Evolutionary conservation across 768 basidiomycete genomes (phyloP).

Genomic region (Suillus subalutaceus): DNA sequence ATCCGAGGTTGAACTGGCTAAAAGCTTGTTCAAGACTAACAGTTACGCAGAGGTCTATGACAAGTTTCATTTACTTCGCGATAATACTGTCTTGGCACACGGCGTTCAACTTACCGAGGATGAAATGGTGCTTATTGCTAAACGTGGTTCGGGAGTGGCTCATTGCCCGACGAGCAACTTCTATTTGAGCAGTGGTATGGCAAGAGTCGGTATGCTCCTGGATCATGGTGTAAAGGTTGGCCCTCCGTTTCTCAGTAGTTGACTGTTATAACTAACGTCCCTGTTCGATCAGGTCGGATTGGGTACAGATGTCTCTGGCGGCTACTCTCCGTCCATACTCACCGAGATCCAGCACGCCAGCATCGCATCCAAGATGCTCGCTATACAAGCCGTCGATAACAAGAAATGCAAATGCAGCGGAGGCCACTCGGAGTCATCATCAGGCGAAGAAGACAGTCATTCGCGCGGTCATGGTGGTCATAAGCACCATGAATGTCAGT

Average conservation of each 20-base stretch:
- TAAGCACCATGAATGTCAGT: conserved; percentile 11
- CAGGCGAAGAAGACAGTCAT: conserved; percentile 3
- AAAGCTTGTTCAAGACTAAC: conserved; percentile 63
- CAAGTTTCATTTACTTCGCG: conserved; percentile 68
- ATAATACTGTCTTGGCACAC: conserved; percentile 87
- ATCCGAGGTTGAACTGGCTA: conserved; percentile 68
- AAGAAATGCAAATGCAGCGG: conserved; percentile 5
- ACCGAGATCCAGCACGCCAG: conserved; percentile 73
- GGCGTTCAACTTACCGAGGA: conserved; percentile 75
- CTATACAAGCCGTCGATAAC: conserved; percentile 44
- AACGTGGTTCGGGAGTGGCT: conserved; percentile 72
- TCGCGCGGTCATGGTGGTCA: conserved; percentile 7
- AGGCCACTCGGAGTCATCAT: conserved; percentile 1
- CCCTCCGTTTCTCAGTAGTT: conserved; percentile 3
- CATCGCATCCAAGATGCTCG: conserved; percentile 77
- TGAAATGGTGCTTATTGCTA: conserved; percentile 74
- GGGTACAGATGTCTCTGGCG: conserved; percentile 94
- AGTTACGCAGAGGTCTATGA: conserved; percentile 88
- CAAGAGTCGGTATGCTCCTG: conserved; percentile 75
- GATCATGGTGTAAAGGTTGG: conserved; percentile 85
- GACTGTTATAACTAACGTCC: conserved; percentile 12
- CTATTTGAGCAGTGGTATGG: conserved; percentile 84
- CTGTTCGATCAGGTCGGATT: conserved; percentile 72
- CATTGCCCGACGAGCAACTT: conserved; percentile 97
- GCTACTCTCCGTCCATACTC: conserved; percentile 81